Evolutionary conservation across 208 protist genomes (phyloP), one percentile per base, ranked within the genome.

Genomic region (Angomonas deanei): DNA sequence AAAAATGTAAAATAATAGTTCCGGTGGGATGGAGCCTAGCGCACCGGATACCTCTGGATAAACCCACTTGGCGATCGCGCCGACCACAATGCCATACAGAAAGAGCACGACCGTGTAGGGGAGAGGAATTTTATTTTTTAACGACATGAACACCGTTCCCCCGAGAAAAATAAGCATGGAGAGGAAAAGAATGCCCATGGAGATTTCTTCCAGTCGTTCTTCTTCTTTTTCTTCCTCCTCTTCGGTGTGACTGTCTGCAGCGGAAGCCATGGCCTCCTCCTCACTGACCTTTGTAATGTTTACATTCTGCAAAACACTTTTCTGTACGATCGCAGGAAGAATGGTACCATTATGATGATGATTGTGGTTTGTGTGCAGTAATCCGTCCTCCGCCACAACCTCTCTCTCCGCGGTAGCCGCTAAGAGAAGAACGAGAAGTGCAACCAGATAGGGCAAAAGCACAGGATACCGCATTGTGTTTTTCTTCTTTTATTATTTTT

Each of bases 1-100:
- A 64, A 96, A 96, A 34, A 94, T 92, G 64, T 89, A 85, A 46
- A 94, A 92, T 32, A 96, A 66, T 15, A 94, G 62, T 58, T 94
- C 78, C 1, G 86, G 82, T 23, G 86, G 81, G 46, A 94, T 94
- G 26, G 57, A 52, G 23, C 81, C 79, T 13, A 92, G 77, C 5
- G 84, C 74, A 36, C 57, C 47, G 11, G 75, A 58, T 46, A 88
- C 80, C 21, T 80, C 76, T 6, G 76, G 75, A 26, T 71, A 76
- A 28, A 87, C 39, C 72, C 68, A 73, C 46, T 72, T 56, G n/a
- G 80, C 47, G 5, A 86, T 39, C 32, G 64, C 74, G 6, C 86
- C 86, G 3, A 92, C 75, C 17, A 86, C 39, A 24, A 92, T 88
- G 48, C 86, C 86, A 65, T 92, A 92, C 26, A 92, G 62, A 62